Percentiles rank a stretch among this genome's conserved stretches.
Conservation (phyloP, 2,329 filamentous ascomycete genomes). For the Cladophialophora yegresii region DNA sequence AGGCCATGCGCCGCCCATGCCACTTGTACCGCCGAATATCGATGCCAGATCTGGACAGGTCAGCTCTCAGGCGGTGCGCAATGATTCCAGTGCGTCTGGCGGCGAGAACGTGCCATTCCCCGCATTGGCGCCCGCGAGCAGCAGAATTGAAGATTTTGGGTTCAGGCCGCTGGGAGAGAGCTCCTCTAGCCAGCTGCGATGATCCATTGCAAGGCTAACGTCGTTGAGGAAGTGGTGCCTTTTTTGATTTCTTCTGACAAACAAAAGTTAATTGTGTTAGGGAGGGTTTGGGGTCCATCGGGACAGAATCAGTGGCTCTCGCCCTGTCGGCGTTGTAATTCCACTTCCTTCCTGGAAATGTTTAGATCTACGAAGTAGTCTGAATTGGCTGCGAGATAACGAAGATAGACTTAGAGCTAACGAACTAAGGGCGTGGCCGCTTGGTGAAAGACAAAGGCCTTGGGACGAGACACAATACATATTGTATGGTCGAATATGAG, state of each 20-base stretch:
- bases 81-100: conserved; percentile 21
- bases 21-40: conserved; percentile 4
- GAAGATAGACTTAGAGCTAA: conserved; percentile 27
- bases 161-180: conserved; percentile 11
- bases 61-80: conserved; percentile 31
- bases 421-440: background rate
- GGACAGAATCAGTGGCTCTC: background rate
- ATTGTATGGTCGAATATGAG: background rate
- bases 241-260: background rate
- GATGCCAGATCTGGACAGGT: conserved; percentile 34
- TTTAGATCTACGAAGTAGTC: conserved; percentile 13
- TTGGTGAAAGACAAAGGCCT: background rate
- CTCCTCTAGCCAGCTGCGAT: conserved; percentile 4
- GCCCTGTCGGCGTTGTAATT: background rate
- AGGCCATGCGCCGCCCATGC: conserved; percentile 27
- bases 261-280: background rate
- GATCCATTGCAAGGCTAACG: background rate
- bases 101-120: conserved; percentile 21
- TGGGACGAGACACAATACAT: background rate
- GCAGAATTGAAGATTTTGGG: conserved; percentile 24
- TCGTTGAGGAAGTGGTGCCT: background rate
- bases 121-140: conserved; percentile 8
- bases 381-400: conserved; percentile 8
- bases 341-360: background rate
- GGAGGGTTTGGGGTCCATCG: background rate